Evolutionary conservation across 2,329 filamentous ascomycete species (phyloP).

Genomic region (Ophiostoma triangulosporum): DNA sequence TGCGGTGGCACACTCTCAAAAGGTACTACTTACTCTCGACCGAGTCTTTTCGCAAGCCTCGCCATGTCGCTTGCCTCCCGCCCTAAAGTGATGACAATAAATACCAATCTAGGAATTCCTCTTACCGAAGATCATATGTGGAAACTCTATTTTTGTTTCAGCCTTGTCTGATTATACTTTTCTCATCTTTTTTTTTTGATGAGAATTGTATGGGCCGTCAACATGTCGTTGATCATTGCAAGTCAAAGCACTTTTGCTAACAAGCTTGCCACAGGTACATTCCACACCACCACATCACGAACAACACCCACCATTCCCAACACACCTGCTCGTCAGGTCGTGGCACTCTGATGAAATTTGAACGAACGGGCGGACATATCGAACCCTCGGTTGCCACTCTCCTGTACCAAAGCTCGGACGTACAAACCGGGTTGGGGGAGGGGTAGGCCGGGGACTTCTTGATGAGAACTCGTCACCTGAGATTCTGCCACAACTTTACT

Average conservation of each 20-base stretch:
- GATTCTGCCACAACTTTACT: conserved; percentile 3
- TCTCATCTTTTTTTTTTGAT: conserved; percentile 9
- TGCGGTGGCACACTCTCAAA: conserved; percentile 20
- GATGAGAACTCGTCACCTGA: conserved; percentile 57
- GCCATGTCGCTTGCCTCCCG: conserved; percentile 4
- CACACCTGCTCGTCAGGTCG: conserved; percentile 7
- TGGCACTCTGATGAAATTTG: conserved; percentile 47
- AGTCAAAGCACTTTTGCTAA: conserved; percentile 11
- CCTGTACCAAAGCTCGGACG: conserved; percentile 40
- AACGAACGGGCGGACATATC: conserved; percentile 60
- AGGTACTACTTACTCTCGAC: conserved; percentile 27
- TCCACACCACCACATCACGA: background rate
- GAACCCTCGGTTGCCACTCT: conserved; percentile 33
- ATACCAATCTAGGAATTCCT: conserved; percentile 52
- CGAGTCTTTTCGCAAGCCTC: background rate
- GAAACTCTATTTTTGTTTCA: conserved; percentile 44
- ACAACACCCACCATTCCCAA: background rate
- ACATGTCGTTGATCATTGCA: conserved; percentile 1
- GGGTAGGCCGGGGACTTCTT: conserved; percentile 36
- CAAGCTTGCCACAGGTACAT: conserved; percentile 11
- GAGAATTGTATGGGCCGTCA: too few relatives aligned
- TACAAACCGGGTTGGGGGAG: conserved; percentile 47
- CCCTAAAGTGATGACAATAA: conserved; percentile 44
- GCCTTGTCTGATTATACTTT: conserved; percentile 47
- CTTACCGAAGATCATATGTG: conserved; percentile 53